Percentiles rank a stretch among this genome's conserved stretches.
These are phyloP conservation scores for Santalum album DNA, from an alignment of 164 flowering plant genomes.

Conservation along the genomic window DNA sequence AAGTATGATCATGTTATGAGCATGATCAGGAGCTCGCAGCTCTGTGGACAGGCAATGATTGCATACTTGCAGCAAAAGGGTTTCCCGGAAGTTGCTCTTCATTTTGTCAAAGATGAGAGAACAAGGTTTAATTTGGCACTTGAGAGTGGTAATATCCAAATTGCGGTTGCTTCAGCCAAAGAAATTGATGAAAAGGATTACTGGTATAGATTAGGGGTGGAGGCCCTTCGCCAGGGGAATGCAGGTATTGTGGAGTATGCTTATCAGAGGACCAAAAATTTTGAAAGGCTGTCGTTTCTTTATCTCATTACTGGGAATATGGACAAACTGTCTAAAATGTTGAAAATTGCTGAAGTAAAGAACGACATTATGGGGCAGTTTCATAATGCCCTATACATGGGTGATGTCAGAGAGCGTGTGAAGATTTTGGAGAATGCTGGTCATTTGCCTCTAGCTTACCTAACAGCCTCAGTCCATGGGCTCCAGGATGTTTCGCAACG, in stretches of 20 bases:
- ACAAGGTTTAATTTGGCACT: constrained; percentile 2
- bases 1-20: constrained; percentile 1
- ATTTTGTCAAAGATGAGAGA: constrained; percentile 2
- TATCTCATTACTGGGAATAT: constrained; percentile 1
- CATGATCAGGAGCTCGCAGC: constrained; percentile 1
- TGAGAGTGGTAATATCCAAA: constrained; percentile 3
- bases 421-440: constrained; percentile 2
- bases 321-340: constrained; percentile 1
- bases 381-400: background rate
- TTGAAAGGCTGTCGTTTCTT: constrained; percentile 1
- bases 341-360: constrained; percentile 2
- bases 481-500: background rate
- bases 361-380: constrained; percentile 3
- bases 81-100: constrained; percentile 3
- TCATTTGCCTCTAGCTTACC: background rate
- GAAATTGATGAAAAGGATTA: constrained; percentile 3
- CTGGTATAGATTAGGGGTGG: constrained; percentile 5
- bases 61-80: constrained; percentile 3
- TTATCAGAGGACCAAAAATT: constrained; percentile 2
- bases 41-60: constrained; percentile 3
- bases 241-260: constrained; percentile 1
- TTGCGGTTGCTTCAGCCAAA: constrained; percentile 3
- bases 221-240: constrained; percentile 6
- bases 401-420: constrained; percentile 1
- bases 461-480: constrained; percentile 1